A percentile compares a stretch with the other conserved stretches of the same genome.
phyloP scores from a whole-genome alignment of 371 early-diverging fungal genomes.

The Rhizopus stolonifer region DNA sequence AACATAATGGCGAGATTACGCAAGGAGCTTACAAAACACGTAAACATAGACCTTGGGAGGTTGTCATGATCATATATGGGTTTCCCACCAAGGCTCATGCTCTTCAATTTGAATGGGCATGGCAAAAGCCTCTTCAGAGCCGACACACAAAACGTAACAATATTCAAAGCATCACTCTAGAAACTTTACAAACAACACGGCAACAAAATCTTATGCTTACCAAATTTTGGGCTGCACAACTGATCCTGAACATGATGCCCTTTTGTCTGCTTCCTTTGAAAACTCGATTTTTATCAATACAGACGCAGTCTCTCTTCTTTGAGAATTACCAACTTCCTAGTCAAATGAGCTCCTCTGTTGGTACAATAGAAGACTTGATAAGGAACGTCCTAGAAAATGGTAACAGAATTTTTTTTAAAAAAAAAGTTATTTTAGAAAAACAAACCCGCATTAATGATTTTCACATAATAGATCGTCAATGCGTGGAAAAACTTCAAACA shows the following conservation, averaged over 20 bases:
- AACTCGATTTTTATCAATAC: slow-evolving; percentile 16
- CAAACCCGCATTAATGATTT: too few relatives aligned
- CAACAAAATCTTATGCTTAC: slow-evolving; percentile 13
- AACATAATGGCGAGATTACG: slow-evolving; percentile 30
- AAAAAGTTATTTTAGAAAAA: neutral
- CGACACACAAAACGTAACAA: slow-evolving; percentile 14
- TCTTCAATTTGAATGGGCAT: slow-evolving; percentile 27
- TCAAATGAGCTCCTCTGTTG: slow-evolving; percentile 17
- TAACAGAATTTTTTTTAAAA: neutral
- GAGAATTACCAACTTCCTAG: slow-evolving; percentile 9
- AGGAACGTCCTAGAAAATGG: slow-evolving; percentile 2
- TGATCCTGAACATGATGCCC: slow-evolving; percentile 18
- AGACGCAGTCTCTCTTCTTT: slow-evolving; percentile 12
- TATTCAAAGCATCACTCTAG: neutral
- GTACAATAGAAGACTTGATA: slow-evolving; percentile 12
- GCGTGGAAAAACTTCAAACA: neutral
- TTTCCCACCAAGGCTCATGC: slow-evolving; percentile 22
- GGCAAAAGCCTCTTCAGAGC: slow-evolving; percentile 27
- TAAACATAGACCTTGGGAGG: slow-evolving; percentile 24
- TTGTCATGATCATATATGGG: slow-evolving; percentile 26
- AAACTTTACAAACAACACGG: neutral
- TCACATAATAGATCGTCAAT: too few relatives aligned
- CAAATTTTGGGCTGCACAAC: slow-evolving; percentile 25
- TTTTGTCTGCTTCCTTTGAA: slow-evolving; percentile 21
- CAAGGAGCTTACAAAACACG: slow-evolving; percentile 26